phyloP scores from a whole-genome alignment of 2,329 filamentous ascomycete species.

The Fusarium sulawesiense region DNA sequence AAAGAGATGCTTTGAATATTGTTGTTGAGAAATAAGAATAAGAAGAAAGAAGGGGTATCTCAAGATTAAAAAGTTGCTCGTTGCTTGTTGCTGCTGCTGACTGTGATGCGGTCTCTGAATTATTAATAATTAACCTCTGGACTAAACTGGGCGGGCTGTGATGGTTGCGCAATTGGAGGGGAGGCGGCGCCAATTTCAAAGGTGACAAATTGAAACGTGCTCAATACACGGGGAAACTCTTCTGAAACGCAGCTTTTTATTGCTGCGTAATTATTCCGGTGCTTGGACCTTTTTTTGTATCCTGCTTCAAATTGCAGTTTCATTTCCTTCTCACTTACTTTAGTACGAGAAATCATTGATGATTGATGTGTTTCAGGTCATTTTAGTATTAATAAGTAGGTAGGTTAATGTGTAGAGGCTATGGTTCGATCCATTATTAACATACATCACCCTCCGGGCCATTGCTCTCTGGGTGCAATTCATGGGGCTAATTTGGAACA shows the following conservation, averaged over 20 bases:
- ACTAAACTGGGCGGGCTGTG: slow-evolving; percentile 15
- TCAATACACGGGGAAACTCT: slow-evolving; percentile 41
- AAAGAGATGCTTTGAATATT: neutral
- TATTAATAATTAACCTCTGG: slow-evolving; percentile 39
- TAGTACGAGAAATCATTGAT: neutral
- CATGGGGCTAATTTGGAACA: neutral
- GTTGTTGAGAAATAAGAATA: neutral
- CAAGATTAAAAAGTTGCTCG: neutral
- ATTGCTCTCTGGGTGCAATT: too few species aligned
- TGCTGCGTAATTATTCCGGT: slow-evolving; percentile 18
- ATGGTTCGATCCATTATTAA: neutral
- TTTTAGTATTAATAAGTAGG: neutral
- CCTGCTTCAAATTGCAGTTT: neutral
- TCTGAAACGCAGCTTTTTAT: slow-evolving; percentile 25
- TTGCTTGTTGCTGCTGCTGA: slow-evolving; percentile 27
- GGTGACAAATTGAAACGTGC: slow-evolving; percentile 41
- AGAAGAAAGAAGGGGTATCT: neutral
- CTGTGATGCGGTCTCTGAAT: slow-evolving; percentile 30
- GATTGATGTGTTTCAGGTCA: neutral
- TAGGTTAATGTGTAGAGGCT: neutral
- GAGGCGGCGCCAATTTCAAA: slow-evolving; percentile 19
- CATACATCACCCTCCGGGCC: too few species aligned
- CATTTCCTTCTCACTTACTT: neutral
- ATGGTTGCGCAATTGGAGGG: slow-evolving; percentile 46
- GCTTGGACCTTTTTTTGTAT: neutral